Base-by-base conservation (phyloP, 164 flowering plant genomes). In the Magnolia officinalis region DNA sequence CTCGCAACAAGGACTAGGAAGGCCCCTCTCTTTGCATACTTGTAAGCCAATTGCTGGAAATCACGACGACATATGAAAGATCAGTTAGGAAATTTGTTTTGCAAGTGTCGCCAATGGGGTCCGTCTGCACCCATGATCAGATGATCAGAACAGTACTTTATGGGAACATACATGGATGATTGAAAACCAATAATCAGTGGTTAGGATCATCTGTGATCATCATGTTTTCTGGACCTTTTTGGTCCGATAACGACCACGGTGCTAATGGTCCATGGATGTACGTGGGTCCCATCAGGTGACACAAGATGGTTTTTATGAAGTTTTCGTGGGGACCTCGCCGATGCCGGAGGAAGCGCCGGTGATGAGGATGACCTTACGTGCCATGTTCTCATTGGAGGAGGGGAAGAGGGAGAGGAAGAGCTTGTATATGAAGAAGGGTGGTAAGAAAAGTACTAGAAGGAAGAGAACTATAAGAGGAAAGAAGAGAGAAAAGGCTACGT, bases 1-100 rank as follows among this genome's bases (percentile, higher is more conserved):
- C 90, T 82, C 0, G 88, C 97, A 21, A 80, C 85, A 0, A 92
- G 87, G 23, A 75, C 90, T 45, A 92, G 59, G 8, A 78, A 63
- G 14, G 95, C 92, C 50, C 90, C 87, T 74, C 82, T 84, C 74
- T 78, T 88, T 0, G 92, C 93, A 66, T 92, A 90, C 80, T 89
- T 88, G 52, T 92, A 90, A 0, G 92, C 91, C 13, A 89, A 29
- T 70, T 86, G 79, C 90, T 86, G 75, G 29, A 55, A 70, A 80
- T 14, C 19, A 7, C 50, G 7, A 64, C 4, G 8, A 37, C 45
- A 13, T n/a, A n/a, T 65, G 4, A 21, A 63, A 18, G 65, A 18
- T 63, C 6, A 18, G 21, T 63, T 1, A 2, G 20, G n/a, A 16
- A 63, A 23, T n/a, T 63, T 63, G 21, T 63, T 37, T 37, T 37